Evolutionary conservation across 2,329 filamentous ascomycete species (phyloP), one percentile per base, ranked within the genome.

Genomic region (Thyridium curvatum): DNA sequence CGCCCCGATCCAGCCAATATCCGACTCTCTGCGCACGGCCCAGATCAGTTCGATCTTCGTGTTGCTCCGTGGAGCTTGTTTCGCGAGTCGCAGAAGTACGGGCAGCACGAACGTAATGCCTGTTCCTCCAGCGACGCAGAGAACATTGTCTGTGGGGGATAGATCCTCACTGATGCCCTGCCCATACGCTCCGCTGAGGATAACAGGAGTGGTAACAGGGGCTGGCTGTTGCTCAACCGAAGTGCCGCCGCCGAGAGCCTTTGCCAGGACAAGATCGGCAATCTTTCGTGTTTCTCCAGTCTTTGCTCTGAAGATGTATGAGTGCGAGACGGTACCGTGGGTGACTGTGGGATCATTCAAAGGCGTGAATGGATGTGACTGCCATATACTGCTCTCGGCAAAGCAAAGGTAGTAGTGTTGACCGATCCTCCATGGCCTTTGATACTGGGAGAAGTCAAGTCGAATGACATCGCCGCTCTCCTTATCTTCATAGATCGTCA

Each of bases 371-470:
- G 83, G 83, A 50, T 87, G 83, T 0, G 78, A 79, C 56, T 87
- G 82, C 79, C 81, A 86, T 48, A 86, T 71, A 48, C 71, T 81
- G 26, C 77, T 64, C 43, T 80, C 72, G 0, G 78, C 66, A 49
- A 87, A 86, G 54, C 74, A 82, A 13, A 86, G 64, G 50, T 78
- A 86, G 55, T 84, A 86, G 52, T 87, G 84, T 56, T 86, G 78
- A 9, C 84, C 82, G 12, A 83, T 63, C 12, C 66, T 61, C 82
- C 82, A 87, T 0, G 72, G 55, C 18, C 71, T 67, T 37, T 83
- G 78, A 2, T 68, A 55, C 45, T 84, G 77, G 2, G 72, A 60
- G 42, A 86, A 78, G 39, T 87, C 81, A 4, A 89, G 60, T 2
- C 83, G 70, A 2, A 87, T 62, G 1, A 86, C 69, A 42, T 79